Conservation (phyloP, 345 rosid species). For the Jatropha curcas region DNA sequence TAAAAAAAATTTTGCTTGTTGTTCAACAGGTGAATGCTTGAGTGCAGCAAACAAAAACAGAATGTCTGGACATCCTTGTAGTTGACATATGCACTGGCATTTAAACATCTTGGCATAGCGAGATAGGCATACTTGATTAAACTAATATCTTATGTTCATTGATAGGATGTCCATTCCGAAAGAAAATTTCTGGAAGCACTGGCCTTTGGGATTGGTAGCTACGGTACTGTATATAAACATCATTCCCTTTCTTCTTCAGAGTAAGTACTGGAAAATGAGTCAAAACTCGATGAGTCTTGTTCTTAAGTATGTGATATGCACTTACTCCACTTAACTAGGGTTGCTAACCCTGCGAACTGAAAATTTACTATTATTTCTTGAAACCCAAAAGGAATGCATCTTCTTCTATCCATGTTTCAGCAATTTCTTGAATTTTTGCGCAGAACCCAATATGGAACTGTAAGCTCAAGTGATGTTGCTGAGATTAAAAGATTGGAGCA, state of each 20-base stretch:
- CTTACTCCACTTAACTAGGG: too few relatives aligned
- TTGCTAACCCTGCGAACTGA: too few relatives aligned
- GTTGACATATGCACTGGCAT: slow-evolving; percentile 39
- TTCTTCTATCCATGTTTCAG: too few relatives aligned
- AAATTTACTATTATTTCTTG: neutral
- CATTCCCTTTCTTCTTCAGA: too few relatives aligned
- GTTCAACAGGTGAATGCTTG: slow-evolving; percentile 47
- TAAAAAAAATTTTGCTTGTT: too few relatives aligned
- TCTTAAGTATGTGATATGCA: too few relatives aligned
- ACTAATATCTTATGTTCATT: slow-evolving; percentile 51
- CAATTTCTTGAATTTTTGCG: neutral
- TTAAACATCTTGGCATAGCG: slow-evolving; percentile 58
- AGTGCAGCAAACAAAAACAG: slow-evolving; percentile 61
- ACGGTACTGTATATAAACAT: too few relatives aligned
- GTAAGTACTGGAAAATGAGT: too few relatives aligned
- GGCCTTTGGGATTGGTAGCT: slow-evolving; percentile 61
- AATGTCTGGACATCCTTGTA: slow-evolving; percentile 47
- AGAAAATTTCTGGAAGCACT: slow-evolving; percentile 43
- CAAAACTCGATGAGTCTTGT: too few relatives aligned
- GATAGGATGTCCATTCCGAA: slow-evolving; percentile 63
- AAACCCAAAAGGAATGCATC: neutral
- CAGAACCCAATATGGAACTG: slow-evolving; percentile 39
- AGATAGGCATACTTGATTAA: slow-evolving; percentile 45
- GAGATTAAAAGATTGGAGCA: slow-evolving; percentile 36
- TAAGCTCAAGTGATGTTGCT: slow-evolving; percentile 22